Percentiles rank a stretch among this genome's conserved stretches.
Conservation (phyloP, 106 monocot genomes). For the Dendrobium huoshanense region DNA sequence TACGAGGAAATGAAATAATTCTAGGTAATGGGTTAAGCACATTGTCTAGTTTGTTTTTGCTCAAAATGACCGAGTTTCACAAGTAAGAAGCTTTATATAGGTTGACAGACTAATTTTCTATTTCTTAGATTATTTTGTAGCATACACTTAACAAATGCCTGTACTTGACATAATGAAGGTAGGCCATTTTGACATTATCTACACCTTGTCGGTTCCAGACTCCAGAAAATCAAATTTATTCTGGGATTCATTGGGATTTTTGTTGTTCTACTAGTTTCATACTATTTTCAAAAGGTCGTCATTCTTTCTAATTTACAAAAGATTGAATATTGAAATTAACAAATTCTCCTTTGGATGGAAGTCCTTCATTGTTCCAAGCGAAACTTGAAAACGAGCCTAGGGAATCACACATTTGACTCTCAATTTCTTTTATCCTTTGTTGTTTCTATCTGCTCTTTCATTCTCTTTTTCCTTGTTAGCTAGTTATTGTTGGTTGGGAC, state of each 20-base stretch:
- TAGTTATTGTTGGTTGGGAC: background rate
- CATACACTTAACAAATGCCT: background rate
- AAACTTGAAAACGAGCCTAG: background rate
- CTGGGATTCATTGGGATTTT: background rate
- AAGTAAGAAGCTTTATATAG: background rate
- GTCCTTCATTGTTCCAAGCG: background rate
- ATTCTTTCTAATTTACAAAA: background rate
- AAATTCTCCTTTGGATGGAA: background rate
- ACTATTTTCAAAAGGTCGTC: background rate
- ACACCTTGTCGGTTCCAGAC: background rate
- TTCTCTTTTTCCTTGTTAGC: background rate
- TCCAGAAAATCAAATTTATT: background rate
- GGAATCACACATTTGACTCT: background rate
- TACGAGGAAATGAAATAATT: background rate
- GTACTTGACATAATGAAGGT: background rate
- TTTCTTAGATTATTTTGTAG: background rate
- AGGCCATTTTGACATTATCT: background rate
- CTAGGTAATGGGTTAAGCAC: background rate
- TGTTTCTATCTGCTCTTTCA: background rate
- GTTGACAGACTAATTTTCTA: background rate
- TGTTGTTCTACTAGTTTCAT: background rate
- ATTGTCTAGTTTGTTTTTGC: background rate
- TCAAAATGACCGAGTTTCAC: background rate
- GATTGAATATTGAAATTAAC: background rate
- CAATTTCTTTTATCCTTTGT: background rate